These are phyloP conservation scores for Rhododendron vialii DNA, from an alignment of 148 eudicot genomes.

Conservation along the genomic window DNA sequence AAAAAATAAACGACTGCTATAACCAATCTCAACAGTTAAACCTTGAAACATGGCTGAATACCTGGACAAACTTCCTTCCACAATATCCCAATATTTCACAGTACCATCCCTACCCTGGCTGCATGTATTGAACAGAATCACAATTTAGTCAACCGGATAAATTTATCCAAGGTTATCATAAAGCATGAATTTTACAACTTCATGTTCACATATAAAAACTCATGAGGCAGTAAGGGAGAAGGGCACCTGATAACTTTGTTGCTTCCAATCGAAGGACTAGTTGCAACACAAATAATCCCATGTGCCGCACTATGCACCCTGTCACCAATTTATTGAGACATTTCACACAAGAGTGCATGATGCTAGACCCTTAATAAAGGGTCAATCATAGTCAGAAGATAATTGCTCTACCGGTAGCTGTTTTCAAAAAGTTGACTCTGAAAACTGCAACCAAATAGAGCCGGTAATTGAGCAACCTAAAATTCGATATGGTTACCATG, in stretches of 20 bases:
- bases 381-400: neutral
- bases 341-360: neutral
- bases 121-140: slow-evolving; percentile 11
- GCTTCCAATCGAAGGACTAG: slow-evolving; percentile 51
- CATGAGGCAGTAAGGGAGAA: neutral
- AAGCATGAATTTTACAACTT: neutral
- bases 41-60: slow-evolving; percentile 11
- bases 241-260: slow-evolving; percentile 59
- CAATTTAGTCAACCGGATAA: neutral
- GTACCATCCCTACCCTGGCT: slow-evolving; percentile 96
- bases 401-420: neutral
- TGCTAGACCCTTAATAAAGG: neutral
- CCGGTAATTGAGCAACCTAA: neutral
- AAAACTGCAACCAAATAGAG: neutral
- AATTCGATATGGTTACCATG: slow-evolving; percentile 44
- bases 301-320: slow-evolving; percentile 84
- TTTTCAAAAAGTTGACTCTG: neutral
- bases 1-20: neutral
- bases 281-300: slow-evolving; percentile 67
- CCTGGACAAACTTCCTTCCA: slow-evolving; percentile 69
- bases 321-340: slow-evolving; percentile 10
- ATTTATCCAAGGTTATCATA: neutral
- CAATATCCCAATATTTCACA: slow-evolving; percentile 72
- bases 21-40: neutral
- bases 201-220: neutral